Percentiles rank a stretch among this genome's conserved stretches.
phyloP scores from a whole-genome alignment of 2,329 filamentous ascomycete species.

The Stachybotrys chartarum region DNA sequence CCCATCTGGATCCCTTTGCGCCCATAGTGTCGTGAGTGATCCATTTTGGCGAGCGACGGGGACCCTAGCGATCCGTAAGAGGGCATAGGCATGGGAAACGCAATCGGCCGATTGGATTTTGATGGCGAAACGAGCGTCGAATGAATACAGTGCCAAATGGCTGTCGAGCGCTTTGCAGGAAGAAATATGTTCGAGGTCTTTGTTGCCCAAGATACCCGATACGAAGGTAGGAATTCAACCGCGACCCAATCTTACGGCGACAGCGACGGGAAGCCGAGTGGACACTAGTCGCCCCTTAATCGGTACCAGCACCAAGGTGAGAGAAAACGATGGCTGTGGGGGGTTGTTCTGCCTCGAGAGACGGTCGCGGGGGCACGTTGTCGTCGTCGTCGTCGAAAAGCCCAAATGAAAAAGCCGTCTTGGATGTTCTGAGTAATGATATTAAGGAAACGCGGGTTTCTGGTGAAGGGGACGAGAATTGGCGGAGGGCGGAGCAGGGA shows the following conservation, averaged over 20 bases:
- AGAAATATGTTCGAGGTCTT: background rate
- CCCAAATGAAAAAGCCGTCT: background rate
- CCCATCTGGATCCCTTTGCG: slow-evolving; percentile 65
- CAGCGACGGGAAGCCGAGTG: background rate
- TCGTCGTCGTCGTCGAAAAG: background rate
- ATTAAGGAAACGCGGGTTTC: background rate
- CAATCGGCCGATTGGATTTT: background rate
- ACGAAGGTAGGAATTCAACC: background rate
- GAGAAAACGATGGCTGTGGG: too few species aligned
- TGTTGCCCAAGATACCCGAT: background rate
- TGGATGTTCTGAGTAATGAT: background rate
- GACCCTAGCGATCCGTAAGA: slow-evolving; percentile 66
- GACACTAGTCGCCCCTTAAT: too few species aligned
- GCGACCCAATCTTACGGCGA: background rate
- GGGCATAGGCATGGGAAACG: slow-evolving; percentile 49
- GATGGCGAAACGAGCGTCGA: background rate
- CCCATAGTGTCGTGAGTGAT: slow-evolving; percentile 55
- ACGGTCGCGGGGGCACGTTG: too few species aligned
- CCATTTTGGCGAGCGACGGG: slow-evolving; percentile 75
- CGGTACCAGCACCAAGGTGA: too few species aligned
- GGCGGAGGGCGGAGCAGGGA: background rate
- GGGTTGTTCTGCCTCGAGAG: too few species aligned
- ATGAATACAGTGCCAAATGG: background rate
- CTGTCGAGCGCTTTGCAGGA: background rate
- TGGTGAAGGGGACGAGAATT: background rate